Conservation (phyloP, 345 rosid species). For the Firmiana major region DNA sequence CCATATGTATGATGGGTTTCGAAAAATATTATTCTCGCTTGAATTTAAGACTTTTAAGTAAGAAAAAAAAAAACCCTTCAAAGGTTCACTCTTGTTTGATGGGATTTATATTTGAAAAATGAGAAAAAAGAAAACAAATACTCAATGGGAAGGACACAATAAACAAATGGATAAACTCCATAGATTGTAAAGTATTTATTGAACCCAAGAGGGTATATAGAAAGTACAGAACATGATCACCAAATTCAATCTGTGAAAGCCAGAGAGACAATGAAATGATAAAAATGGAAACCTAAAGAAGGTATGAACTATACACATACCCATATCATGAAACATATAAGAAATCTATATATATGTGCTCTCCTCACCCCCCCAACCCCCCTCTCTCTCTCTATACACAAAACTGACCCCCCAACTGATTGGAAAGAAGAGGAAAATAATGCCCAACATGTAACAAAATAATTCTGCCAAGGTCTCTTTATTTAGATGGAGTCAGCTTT, state of each 20-base stretch:
- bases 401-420: slow-evolving; percentile 20
- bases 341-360: slow-evolving; percentile 24
- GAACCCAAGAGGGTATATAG: slow-evolving; percentile 22
- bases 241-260: slow-evolving; percentile 28
- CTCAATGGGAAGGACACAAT: no score
- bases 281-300: slow-evolving; percentile 19
- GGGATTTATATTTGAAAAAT: not conserved
- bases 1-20: no score
- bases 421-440: slow-evolving; percentile 6
- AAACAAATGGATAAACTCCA: not conserved
- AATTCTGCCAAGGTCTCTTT: not conserved
- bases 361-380: not conserved
- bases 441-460: not conserved
- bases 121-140: not conserved
- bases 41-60: no score
- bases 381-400: slow-evolving; percentile 42
- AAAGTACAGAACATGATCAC: slow-evolving; percentile 24
- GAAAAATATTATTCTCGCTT: no score
- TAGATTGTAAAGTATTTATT: slow-evolving; percentile 18
- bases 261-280: slow-evolving; percentile 23
- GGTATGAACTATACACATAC: slow-evolving; percentile 42
- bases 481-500: slow-evolving; percentile 21
- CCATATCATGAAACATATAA: slow-evolving; percentile 15
- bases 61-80: no score
- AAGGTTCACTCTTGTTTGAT: no score